Conservation (phyloP, 78 protist genomes). For the Carpediemonas membranifera region DNA sequence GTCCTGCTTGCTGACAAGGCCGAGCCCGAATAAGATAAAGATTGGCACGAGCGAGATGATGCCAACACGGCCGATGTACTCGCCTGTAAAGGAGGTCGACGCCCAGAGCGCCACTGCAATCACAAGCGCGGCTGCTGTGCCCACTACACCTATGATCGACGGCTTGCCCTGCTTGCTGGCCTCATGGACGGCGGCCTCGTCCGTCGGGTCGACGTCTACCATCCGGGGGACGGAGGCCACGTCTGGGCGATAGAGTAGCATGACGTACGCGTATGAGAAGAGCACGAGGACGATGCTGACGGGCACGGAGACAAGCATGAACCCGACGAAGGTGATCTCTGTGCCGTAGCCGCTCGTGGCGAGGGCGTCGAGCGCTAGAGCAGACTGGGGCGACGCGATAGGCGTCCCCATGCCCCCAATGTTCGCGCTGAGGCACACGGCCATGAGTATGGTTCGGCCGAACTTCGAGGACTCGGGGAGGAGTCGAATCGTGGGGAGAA, state of each 20-base stretch:
- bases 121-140: too few relatives aligned
- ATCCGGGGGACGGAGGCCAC: neutral
- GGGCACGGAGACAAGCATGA: neutral
- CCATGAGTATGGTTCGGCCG: constrained; percentile 1
- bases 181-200: too few relatives aligned
- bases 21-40: constrained; percentile 2
- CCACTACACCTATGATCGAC: too few relatives aligned
- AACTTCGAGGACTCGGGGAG: neutral
- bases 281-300: neutral
- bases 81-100: neutral
- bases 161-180: too few relatives aligned
- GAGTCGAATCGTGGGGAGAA: neutral
- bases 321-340: neutral
- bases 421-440: constrained; percentile 19
- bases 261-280: too few relatives aligned
- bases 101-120: neutral
- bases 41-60: neutral
- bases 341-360: neutral
- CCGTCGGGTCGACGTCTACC: neutral
- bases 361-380: constrained; percentile 7
- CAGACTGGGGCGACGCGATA: constrained; percentile 26
- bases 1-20: constrained; percentile 10
- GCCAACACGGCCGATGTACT: neutral
- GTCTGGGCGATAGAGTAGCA: too few relatives aligned
- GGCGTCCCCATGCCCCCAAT: constrained; percentile 32